These are phyloP conservation scores for Hamamelis virginiana DNA, from an alignment of 164 flowering plant genomes.

Conservation along the genomic window DNA sequence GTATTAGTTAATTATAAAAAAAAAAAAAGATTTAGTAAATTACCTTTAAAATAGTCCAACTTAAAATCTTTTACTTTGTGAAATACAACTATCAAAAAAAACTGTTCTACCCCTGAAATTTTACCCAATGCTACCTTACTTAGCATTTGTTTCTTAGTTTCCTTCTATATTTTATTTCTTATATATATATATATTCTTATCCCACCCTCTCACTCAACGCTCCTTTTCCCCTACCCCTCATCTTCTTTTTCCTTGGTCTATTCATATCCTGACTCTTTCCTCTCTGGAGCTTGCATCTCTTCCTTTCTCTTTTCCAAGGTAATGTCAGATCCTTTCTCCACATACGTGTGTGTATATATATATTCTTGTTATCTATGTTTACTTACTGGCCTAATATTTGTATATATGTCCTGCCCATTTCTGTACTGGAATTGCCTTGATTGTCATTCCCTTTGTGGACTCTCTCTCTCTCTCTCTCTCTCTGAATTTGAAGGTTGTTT, in stretches of 20 bases:
- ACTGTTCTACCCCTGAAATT: too few relatives aligned
- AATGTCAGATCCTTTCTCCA: constrained; percentile 16
- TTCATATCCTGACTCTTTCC: not conserved
- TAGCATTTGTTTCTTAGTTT: too few relatives aligned
- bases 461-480: constrained; percentile 4
- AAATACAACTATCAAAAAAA: too few relatives aligned
- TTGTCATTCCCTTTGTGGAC: too few relatives aligned
- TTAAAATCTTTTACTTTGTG: too few relatives aligned
- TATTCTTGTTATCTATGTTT: not conserved
- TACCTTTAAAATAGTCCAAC: too few relatives aligned
- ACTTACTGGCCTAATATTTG: not conserved
- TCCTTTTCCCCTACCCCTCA: not conserved
- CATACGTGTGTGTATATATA: too few relatives aligned
- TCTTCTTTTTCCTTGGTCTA: constrained; percentile 1
- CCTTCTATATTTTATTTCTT: not conserved
- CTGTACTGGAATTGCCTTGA: too few relatives aligned
- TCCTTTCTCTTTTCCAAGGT: constrained; percentile 34
- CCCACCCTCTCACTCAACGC: constrained; percentile 26
- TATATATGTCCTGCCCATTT: too few relatives aligned
- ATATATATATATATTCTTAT: constrained; percentile 17
- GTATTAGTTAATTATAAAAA: too few relatives aligned
- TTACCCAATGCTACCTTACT: too few relatives aligned
- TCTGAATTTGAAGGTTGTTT: not conserved
- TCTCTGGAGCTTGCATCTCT: constrained; percentile 26
- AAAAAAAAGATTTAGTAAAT: too few relatives aligned